Conservation (phyloP, 192 early-diverging fungal species). For the Fimicolochytrium jonesii region DNA sequence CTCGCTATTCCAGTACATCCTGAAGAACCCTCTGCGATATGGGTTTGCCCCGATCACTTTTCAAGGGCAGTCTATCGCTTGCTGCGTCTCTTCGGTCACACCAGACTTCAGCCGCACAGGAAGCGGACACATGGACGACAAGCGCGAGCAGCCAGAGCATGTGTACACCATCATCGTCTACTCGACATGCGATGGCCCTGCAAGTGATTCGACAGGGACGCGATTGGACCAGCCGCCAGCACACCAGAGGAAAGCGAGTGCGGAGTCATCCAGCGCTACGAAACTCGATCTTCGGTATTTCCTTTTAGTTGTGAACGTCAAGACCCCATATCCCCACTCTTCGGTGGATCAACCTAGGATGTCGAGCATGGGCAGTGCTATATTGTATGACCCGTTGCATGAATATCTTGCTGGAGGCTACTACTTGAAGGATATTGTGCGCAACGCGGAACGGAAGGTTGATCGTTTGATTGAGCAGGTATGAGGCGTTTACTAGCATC, state of each 20-base stretch:
- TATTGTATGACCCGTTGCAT: slow-evolving; percentile 31
- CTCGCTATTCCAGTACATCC: slow-evolving; percentile 48
- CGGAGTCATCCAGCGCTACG: background rate
- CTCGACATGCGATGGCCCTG: background rate
- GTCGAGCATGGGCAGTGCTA: slow-evolving; percentile 13
- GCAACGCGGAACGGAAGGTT: slow-evolving; percentile 38
- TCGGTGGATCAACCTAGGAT: slow-evolving; percentile 21
- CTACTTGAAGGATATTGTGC: slow-evolving; percentile 48
- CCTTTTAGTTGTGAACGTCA: slow-evolving; percentile 36
- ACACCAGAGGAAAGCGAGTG: slow-evolving; percentile 14
- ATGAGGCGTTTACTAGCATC: slow-evolving; percentile 11
- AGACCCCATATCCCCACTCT: slow-evolving; percentile 27
- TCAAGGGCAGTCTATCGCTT: slow-evolving; percentile 32
- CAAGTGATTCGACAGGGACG: background rate
- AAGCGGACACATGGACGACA: background rate
- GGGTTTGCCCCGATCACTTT: slow-evolving; percentile 36
- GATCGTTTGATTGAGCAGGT: slow-evolving; percentile 45
- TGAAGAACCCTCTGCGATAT: slow-evolving; percentile 46
- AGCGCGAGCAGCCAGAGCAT: slow-evolving; percentile 12
- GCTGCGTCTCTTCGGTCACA: slow-evolving; percentile 31
- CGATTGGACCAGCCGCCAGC: background rate
- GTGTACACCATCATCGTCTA: slow-evolving; percentile 44
- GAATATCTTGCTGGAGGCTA: slow-evolving; percentile 48
- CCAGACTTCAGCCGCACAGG: slow-evolving; percentile 33
- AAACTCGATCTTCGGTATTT: slow-evolving; percentile 33